Base-by-base conservation (phyloP, 2,329 filamentous ascomycete species). In the Rasamsonia emersonii region DNA sequence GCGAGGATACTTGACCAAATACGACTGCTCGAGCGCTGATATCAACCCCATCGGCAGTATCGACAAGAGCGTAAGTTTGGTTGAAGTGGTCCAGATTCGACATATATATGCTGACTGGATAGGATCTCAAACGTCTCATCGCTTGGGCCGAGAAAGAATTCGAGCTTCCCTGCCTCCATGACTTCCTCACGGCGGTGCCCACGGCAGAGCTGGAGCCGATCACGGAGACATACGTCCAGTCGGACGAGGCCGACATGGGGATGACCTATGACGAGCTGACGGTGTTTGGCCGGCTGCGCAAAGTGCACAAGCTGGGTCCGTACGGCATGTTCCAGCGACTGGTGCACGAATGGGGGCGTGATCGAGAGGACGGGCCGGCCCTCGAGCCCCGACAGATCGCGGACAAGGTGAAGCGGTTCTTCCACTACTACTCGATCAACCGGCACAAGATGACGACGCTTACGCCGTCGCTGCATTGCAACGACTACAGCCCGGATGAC, bases 41-140 rank as follows among this genome's bases (percentile, higher is more conserved):
- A 65, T 78, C 46, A 45, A 40, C 30, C 45, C 46, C n/a, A 54
- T 56, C 18, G 56, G 64, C 24, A 52, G 54, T 15, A 72, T 76
- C 30, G 67, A 63, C 32, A 85, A 84, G 53, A 71, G 62, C 2
- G n/a, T n/a, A n/a, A n/a, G n/a, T n/a, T n/a, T n/a, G n/a, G n/a
- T n/a, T n/a, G n/a, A n/a, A n/a, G n/a, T n/a, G n/a, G n/a, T n/a
- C n/a, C n/a, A n/a, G n/a, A n/a, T n/a, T n/a, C n/a, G n/a, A n/a
- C n/a, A n/a, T n/a, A n/a, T n/a, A n/a, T n/a, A n/a, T n/a, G n/a
- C n/a, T n/a, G n/a, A n/a, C n/a, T n/a, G n/a, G n/a, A n/a, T n/a
- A n/a, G n/a, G 81, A 86, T 44, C 59, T 83, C 2, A 82, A 80
- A 53, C 54, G 67, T 3, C 85, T 86, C 56, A 79, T 84, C 35